Base-by-base conservation (phyloP, 2,329 filamentous ascomycete genomes). In the Trichoderma afroharzianum region DNA sequence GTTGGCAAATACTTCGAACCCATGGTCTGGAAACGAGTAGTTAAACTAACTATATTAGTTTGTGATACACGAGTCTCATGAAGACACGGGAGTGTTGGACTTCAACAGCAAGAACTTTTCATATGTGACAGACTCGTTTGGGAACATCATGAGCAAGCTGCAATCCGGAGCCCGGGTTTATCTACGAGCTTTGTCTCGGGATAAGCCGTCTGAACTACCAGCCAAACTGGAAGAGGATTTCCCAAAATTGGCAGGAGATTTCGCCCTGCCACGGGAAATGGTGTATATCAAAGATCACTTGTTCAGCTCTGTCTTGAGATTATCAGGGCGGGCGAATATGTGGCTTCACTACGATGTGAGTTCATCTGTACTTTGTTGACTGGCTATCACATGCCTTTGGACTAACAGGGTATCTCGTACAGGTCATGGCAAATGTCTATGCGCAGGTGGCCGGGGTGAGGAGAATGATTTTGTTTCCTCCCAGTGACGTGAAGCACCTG, bases 321-420 rank as follows among this genome's bases (percentile, higher is more conserved):
- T 97, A 72, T 95, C 92, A 4, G 93, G 93, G 1, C 88, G 88
- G 2, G 92, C 95, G 12, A 92, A 90, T 53, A 93, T 97, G 88
- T 97, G 95, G 94, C 85, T 97, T 36, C 93, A 97, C 80, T 97
- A 96, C 82, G 93, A 97, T 81, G 90, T 92, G 79, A 81, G 85
- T 63, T 53, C 68, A 12, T 28, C 32, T 28, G 21, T 9, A 47
- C 33, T 9, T 30, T 2, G 24, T 3, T 39, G 4, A 15, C 32
- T 43, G 5, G 50, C 18, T 15, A 39, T 32, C 26, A 9, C 43
- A 18, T 24, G 36, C 62, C 24, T 33, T 66, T 18, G 67, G 39
- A 71, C 53, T 74, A 70, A 62, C 59, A 9, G 33, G 61, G 24
- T 30, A 39, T n/a, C 63, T 50, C n/a, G 9, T 43, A 63, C 71